phyloP scores from a whole-genome alignment of 1,139 yeast genomes.

The Sugiyamaella castrensis region DNA sequence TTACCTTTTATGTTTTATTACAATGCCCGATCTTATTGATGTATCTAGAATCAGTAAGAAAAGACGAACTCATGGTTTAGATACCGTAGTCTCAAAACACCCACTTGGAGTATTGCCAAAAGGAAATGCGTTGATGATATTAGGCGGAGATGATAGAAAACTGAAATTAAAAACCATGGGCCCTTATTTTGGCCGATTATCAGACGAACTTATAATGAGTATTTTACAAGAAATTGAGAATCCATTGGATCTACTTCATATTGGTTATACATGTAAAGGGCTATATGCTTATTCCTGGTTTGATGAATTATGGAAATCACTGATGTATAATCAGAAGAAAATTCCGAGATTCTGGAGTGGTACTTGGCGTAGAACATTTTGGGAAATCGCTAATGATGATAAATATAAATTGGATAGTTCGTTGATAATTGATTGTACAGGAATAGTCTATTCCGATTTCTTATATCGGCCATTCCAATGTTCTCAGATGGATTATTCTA shows the following conservation, averaged over 20 bases:
- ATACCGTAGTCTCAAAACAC: slow-evolving; percentile 39
- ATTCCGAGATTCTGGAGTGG: slow-evolving; percentile 56
- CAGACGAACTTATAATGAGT: slow-evolving; percentile 49
- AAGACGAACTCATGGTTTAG: slow-evolving; percentile 1
- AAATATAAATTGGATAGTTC: slow-evolving; percentile 30
- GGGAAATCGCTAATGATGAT: slow-evolving; percentile 41
- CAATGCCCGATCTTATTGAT: too few relatives aligned
- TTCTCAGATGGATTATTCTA: slow-evolving; percentile 59
- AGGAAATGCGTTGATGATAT: slow-evolving; percentile 52
- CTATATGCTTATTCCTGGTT: slow-evolving; percentile 67
- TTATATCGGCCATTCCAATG: slow-evolving; percentile 79
- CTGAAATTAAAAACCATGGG: slow-evolving; percentile 51
- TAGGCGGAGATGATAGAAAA: slow-evolving; percentile 30
- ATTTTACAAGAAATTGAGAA: slow-evolving; percentile 43
- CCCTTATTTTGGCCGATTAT: slow-evolving; percentile 43
- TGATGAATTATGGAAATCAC: slow-evolving; percentile 75
- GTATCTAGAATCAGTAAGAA: slow-evolving; percentile 1
- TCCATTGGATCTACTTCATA: slow-evolving; percentile 45
- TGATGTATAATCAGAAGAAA: slow-evolving; percentile 38
- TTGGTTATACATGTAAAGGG: slow-evolving; percentile 61
- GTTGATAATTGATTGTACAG: slow-evolving; percentile 32
- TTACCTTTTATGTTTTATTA: neutral
- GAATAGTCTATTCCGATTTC: slow-evolving; percentile 50
- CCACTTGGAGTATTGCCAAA: slow-evolving; percentile 74
- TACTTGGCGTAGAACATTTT: slow-evolving; percentile 67